Conservation (phyloP, 345 rosid species). For the Gossypium australe region DNA sequence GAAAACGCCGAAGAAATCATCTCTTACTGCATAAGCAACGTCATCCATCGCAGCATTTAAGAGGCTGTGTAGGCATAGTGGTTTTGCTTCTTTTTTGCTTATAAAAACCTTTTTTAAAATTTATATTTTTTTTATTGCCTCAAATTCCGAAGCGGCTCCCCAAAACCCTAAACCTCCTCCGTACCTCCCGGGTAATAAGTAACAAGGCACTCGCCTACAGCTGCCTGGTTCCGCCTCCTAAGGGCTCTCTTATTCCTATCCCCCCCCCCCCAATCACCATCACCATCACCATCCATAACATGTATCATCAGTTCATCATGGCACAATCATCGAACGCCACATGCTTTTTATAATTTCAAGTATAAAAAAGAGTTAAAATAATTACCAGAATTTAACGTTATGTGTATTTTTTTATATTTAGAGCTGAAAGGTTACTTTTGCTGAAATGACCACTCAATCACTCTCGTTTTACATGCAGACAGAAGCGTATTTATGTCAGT, state of each 20-base stretch:
- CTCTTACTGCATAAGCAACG: no score
- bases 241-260: slow-evolving; percentile 18
- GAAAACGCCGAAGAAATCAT: no score
- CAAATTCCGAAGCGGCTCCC: slow-evolving; percentile 41
- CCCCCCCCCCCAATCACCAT: neutral
- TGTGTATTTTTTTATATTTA: neutral
- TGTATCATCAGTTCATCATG: slow-evolving; percentile 28
- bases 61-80: slow-evolving; percentile 12
- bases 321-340: slow-evolving; percentile 25
- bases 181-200: slow-evolving; percentile 33
- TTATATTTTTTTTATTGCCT: slow-evolving; percentile 8
- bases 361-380: neutral
- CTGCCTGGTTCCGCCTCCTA: slow-evolving; percentile 12
- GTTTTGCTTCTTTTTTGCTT: neutral
- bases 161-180: slow-evolving; percentile 22
- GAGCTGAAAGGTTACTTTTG: slow-evolving; percentile 20
- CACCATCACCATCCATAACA: slow-evolving; percentile 8
- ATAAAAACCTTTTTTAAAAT: neutral
- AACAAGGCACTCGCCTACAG: slow-evolving; percentile 14
- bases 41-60: slow-evolving; percentile 23
- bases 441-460: slow-evolving; percentile 47
- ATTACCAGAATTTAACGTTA: neutral
- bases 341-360: neutral
- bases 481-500: slow-evolving; percentile 27
- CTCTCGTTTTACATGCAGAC: slow-evolving; percentile 28